These are phyloP conservation scores for Pezicula radicicola DNA, from an alignment of 2,329 filamentous ascomycete species.

Conservation along the genomic window DNA sequence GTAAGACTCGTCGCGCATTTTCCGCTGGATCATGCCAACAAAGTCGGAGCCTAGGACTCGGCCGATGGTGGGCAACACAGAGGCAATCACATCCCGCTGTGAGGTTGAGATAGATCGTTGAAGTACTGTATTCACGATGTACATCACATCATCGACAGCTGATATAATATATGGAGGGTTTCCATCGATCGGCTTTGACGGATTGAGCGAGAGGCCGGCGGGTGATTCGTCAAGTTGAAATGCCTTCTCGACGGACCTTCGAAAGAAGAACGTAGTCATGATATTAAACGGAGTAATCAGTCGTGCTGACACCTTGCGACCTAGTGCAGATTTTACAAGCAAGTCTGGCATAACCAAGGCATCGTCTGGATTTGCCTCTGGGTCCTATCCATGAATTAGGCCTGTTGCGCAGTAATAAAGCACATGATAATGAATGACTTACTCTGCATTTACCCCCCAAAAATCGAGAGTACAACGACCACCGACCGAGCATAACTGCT, in stretches of 20 bases:
- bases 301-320: constrained; percentile 72
- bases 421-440: constrained; percentile 33
- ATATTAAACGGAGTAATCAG: constrained; percentile 80
- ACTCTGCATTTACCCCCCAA: constrained; percentile 82
- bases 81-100: constrained; percentile 73
- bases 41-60: constrained; percentile 86
- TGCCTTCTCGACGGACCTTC: constrained; percentile 92
- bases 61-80: constrained; percentile 74
- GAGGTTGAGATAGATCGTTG: constrained; percentile 84
- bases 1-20: constrained; percentile 96
- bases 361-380: constrained; percentile 47
- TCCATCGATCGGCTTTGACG: constrained; percentile 66
- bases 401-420: constrained; percentile 17
- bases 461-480: constrained; percentile 91
- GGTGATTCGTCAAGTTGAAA: constrained; percentile 95
- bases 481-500: constrained; percentile 86
- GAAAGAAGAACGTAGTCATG: constrained; percentile 96
- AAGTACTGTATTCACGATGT: constrained; percentile 91
- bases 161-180: constrained; percentile 91
- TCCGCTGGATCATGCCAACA: constrained; percentile 93
- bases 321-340: constrained; percentile 74
- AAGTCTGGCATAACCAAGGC: constrained; percentile 69
- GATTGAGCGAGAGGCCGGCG: constrained; percentile 71
- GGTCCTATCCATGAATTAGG: constrained; percentile 43
- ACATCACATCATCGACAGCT: constrained; percentile 98